Base-by-base conservation (phyloP, 1,284 basidiomycete species). In the Apiotrichum laibachii region DNA sequence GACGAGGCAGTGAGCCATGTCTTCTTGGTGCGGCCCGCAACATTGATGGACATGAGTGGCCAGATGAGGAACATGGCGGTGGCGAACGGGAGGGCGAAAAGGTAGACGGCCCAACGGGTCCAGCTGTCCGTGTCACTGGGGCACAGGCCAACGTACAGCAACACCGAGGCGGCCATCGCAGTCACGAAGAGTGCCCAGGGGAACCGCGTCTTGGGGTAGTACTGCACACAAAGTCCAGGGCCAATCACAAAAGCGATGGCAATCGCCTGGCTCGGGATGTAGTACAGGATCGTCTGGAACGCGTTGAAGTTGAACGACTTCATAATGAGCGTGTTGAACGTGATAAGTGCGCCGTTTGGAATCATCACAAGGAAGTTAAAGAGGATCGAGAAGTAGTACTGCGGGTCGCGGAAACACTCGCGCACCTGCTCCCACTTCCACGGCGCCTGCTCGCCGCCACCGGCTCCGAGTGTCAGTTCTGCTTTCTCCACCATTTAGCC, bases 271-370 rank as follows among this genome's bases (percentile, higher is more conserved):
- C 34, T 33, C 0, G 63, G 61, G n/a, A 61, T 39, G 5, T 16
- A 35, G 40, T 54, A 58, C 22, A 62, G 51, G 1, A 62, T 43
- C 1, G 61, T 53, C 2, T 63, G 53, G 6, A 65, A 51, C 11
- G 57, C 15, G 15, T 56, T 53, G 26, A 65, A 65, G 34, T 61
- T 53, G 15, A 65, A 65, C 50, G 58, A 58, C 9, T 26, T 52
- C 44, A 60, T 63, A 19, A 65, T 56, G 19, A 65, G 48, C 8
- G 56, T 52, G 44, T 65, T 65, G 54, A 63, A 51, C 15, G 69
- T 59, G 31, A 69, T 59, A 18, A 71, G 57, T 0, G 63, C 60
- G 59, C 70, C 68, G 59, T 71, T 71, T 35, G 65, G 65, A 26
- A 70, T 63, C 46, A 59, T 62, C 19, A 53, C 53, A 16, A 62